Evolutionary conservation across 2,329 filamentous ascomycete species (phyloP).

Genomic region (Arachnopeziza araneosa): DNA sequence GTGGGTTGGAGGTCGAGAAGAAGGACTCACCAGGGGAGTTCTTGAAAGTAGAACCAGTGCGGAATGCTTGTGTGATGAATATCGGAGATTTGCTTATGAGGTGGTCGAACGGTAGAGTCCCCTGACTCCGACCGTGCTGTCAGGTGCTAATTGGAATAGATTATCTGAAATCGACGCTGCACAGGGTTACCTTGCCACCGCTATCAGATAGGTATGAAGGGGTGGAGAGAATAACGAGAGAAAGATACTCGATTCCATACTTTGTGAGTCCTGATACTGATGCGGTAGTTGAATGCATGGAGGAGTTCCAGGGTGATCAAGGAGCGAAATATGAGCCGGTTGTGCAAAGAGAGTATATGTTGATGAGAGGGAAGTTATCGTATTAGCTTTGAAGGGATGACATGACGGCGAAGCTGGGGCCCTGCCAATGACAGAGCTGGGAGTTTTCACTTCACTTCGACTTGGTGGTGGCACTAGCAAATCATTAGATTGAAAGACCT

Average conservation of each 20-base stretch:
- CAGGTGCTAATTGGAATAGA: constrained; percentile 28
- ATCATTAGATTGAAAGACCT: too few relatives aligned
- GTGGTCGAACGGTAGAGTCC: constrained; percentile 41
- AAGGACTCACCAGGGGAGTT: constrained; percentile 35
- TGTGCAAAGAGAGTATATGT: constrained; percentile 20
- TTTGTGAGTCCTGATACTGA: constrained; percentile 48
- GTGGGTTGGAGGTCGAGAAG: constrained; percentile 45
- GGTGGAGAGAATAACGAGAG: constrained; percentile 38
- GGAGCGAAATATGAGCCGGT: constrained; percentile 44
- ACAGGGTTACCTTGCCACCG: constrained; percentile 45
- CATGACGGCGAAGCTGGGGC: not conserved
- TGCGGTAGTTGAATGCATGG: constrained; percentile 46
- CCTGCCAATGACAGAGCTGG: not conserved
- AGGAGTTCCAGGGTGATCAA: constrained; percentile 37
- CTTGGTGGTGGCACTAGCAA: too few relatives aligned
- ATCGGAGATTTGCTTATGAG: constrained; percentile 44
- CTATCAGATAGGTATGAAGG: constrained; percentile 34
- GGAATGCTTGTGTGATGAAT: constrained; percentile 42
- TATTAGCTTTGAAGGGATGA: constrained; percentile 13
- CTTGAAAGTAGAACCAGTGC: constrained; percentile 35
- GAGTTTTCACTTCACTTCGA: not conserved
- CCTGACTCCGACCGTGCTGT: not conserved
- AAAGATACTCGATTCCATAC: constrained; percentile 55
- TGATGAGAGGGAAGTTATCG: constrained; percentile 22
- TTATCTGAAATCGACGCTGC: constrained; percentile 46